phyloP scores from a whole-genome alignment of 257 asterid species.

The Jasminum sambac region DNA sequence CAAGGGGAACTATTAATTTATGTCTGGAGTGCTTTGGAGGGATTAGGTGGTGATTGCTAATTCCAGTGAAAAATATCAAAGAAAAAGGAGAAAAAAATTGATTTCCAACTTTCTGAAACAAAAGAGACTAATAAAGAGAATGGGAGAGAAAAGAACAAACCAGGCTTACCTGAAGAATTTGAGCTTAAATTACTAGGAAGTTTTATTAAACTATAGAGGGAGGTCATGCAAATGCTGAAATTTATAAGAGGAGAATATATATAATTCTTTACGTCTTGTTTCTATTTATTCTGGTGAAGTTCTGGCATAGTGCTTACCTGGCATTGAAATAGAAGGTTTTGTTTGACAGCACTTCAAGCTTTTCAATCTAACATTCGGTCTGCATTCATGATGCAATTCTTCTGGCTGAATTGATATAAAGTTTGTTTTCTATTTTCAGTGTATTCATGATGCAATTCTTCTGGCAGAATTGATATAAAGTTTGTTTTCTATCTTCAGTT shows the following conservation, averaged over 20 bases:
- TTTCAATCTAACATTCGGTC: background rate
- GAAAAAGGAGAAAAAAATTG: background rate
- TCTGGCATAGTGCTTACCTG: background rate
- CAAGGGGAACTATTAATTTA: background rate
- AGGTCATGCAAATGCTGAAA: background rate
- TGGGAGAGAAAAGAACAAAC: background rate
- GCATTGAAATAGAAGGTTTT: background rate
- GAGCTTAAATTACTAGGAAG: background rate
- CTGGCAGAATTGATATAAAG: background rate
- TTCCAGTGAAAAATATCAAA: background rate
- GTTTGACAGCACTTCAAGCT: background rate
- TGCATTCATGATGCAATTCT: background rate
- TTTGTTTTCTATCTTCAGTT: constrained; percentile 19
- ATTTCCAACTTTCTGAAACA: background rate
- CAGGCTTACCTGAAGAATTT: background rate
- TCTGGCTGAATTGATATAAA: background rate
- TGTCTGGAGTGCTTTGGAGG: background rate
- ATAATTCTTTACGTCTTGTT: background rate
- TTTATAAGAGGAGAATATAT: background rate
- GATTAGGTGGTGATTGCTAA: background rate
- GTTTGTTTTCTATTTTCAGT: too few relatives aligned
- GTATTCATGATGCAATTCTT: background rate
- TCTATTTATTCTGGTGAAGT: background rate
- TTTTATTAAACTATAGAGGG: background rate
- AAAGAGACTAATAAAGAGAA: background rate